A percentile compares a stretch with the other conserved stretches of the same genome.
These are phyloP conservation scores for Fusarium equiseti DNA, from an alignment of 2,329 filamentous ascomycete genomes.

Conservation along the genomic window DNA sequence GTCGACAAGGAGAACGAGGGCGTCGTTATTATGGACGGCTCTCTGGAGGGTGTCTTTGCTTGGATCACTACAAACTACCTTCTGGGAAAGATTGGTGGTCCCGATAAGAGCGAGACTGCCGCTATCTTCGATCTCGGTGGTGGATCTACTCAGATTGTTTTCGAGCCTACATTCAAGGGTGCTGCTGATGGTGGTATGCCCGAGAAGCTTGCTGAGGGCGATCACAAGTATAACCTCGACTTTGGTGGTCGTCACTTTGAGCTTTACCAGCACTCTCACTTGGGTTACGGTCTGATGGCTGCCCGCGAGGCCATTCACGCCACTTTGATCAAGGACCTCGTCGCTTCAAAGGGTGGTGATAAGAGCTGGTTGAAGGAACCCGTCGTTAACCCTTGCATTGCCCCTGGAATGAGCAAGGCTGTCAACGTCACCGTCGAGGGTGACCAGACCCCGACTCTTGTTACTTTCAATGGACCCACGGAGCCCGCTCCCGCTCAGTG, in stretches of 20 bases:
- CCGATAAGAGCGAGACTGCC: conserved; percentile 89
- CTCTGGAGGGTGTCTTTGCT: conserved; percentile 96
- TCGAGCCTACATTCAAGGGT: conserved; percentile 91
- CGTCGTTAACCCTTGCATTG: conserved; percentile 87
- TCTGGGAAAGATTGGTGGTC: conserved; percentile 94
- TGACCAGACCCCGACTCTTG: conserved; percentile 67
- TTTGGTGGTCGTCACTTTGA: conserved; percentile 93
- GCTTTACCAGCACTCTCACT: conserved; percentile 97
- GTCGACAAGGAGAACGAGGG: conserved; percentile 87
- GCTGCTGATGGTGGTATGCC: conserved; percentile 82
- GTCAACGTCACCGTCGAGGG: conserved; percentile 78
- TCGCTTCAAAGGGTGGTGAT: conserved; percentile 67
- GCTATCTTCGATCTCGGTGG: conserved; percentile 97
- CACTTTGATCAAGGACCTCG: conserved; percentile 77
- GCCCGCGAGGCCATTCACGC: conserved; percentile 89
- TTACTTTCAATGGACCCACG: conserved; percentile 90
- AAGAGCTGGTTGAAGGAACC: conserved; percentile 76
- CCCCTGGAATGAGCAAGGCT: conserved; percentile 79
- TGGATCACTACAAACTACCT: conserved; percentile 99
- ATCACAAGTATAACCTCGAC: conserved; percentile 93
- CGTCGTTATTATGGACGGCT: conserved; percentile 97
- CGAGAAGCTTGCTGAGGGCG: conserved; percentile 84
- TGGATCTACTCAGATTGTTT: conserved; percentile 98
- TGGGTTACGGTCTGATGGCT: conserved; percentile 96
- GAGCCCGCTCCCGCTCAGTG: conserved; percentile 85